phyloP scores from a whole-genome alignment of 106 monocot genomes.

The Ottelia alismoides region DNA sequence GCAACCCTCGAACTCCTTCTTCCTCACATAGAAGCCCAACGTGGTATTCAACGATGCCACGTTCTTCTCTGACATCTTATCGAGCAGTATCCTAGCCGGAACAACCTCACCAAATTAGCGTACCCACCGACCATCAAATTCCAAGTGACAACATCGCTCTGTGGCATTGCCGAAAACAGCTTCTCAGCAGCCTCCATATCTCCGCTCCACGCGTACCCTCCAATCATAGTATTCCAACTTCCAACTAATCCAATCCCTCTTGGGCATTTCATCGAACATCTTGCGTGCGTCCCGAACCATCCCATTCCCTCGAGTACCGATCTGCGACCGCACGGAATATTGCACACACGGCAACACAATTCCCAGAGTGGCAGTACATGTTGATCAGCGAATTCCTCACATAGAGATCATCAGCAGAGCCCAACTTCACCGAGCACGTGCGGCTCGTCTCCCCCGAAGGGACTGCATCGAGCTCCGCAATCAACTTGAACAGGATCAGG shows the following conservation, averaged over 20 bases:
- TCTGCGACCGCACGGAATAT: conserved; percentile 30
- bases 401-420: conserved; percentile 25
- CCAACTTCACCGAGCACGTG: conserved; percentile 17
- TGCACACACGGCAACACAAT: conserved; percentile 13
- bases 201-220: conserved; percentile 26
- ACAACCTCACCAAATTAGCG: conserved; percentile 16
- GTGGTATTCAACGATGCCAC: conserved; percentile 64
- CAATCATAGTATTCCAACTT: conserved; percentile 54
- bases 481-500: conserved; percentile 36
- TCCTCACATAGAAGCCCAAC: conserved; percentile 38
- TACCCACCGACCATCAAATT: conserved; percentile 51
- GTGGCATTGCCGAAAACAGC: conserved; percentile 37
- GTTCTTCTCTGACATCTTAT: conserved; percentile 31
- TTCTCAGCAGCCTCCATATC: conserved; percentile 30
- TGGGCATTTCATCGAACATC: conserved; percentile 42
- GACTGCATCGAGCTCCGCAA: conserved; percentile 11
- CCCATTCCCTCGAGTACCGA: conserved; percentile 31
- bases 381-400: conserved; percentile 44
- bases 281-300: conserved; percentile 15
- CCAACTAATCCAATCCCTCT: conserved; percentile 38
- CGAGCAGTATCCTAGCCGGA: conserved; percentile 32
- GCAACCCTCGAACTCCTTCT: conserved; percentile 38
- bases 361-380: conserved; percentile 32
- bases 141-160: conserved; percentile 49
- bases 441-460: conserved; percentile 15